These are phyloP conservation scores for Cyclotella baltica DNA, from an alignment of 108 stramenopile genomes.

Conservation along the genomic window DNA sequence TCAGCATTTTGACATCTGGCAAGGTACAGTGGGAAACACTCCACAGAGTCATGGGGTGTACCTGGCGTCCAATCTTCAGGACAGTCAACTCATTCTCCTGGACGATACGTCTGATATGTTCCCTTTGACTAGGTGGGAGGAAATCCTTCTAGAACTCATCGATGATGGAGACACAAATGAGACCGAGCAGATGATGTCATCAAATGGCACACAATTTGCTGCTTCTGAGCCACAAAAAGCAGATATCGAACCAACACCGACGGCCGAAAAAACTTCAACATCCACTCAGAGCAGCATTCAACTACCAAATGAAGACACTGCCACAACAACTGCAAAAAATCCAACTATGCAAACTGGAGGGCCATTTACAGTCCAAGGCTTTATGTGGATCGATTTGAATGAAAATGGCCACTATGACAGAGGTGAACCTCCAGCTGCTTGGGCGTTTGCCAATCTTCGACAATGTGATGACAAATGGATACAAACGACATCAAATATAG, in stretches of 20 bases:
- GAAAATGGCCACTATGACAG: not conserved
- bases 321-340: not conserved
- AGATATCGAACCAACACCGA: too few species aligned
- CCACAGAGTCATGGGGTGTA: too few species aligned
- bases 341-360: too few species aligned
- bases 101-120: not conserved
- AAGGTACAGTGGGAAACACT: not conserved
- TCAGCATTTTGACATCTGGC: not conserved
- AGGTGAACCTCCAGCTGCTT: not conserved
- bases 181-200: too few species aligned
- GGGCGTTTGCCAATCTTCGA: not conserved
- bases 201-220: too few species aligned
- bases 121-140: constrained; percentile 4
- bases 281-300: too few species aligned
- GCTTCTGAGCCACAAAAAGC: too few species aligned
- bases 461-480: not conserved
- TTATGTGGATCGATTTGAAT: not conserved
- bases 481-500: not conserved
- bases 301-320: not conserved
- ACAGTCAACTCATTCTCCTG: not conserved
- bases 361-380: not conserved
- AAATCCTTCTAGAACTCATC: constrained; percentile 5
- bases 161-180: not conserved
- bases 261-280: too few species aligned
- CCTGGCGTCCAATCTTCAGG: too few species aligned